Conservation (phyloP, 2,329 filamentous ascomycete species). For the Cladosporium halotolerans region DNA sequence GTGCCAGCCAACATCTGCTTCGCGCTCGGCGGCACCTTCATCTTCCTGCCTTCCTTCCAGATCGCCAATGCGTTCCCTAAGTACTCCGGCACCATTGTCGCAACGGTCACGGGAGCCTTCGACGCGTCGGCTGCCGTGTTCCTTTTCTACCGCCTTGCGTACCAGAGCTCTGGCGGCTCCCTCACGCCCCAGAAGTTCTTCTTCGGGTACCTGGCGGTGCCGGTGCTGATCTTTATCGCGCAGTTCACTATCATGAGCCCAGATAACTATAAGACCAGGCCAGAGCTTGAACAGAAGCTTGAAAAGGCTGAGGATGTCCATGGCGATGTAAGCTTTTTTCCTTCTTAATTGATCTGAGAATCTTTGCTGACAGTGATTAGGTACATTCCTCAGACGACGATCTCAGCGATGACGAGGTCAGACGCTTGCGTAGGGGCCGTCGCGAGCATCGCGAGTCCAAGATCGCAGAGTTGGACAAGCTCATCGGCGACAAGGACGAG, state of each 20-base stretch:
- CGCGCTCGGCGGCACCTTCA: conserved; percentile 43
- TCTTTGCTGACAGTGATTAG: conserved; percentile 13
- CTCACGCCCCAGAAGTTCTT: conserved; percentile 45
- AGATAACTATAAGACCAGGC: conserved; percentile 48
- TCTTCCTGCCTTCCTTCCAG: conserved; percentile 47
- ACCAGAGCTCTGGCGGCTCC: conserved; percentile 35
- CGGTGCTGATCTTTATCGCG: conserved; percentile 36
- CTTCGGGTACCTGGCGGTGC: conserved; percentile 41
- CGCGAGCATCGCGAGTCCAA: conserved; percentile 57
- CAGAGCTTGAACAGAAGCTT: conserved; percentile 76
- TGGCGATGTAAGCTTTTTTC: conserved; percentile 27
- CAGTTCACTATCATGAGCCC: conserved; percentile 42
- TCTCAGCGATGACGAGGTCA: conserved; percentile 50
- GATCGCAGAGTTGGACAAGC: conserved; percentile 65
- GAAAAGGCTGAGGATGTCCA: conserved; percentile 56
- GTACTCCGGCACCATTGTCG: conserved; percentile 43
- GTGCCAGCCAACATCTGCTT: conserved; percentile 44
- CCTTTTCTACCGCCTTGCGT: conserved; percentile 42
- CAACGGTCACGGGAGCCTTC: conserved; percentile 45
- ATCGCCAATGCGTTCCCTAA: conserved; percentile 45
- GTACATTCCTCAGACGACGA: conserved; percentile 53
- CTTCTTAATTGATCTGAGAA: neutral
- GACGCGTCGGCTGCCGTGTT: conserved; percentile 45
- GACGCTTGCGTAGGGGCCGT: conserved; percentile 47
- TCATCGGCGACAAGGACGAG: conserved; percentile 63